Evolutionary conservation across 2,329 filamentous ascomycete genomes (phyloP).

Genomic region (Fusarium foetens): DNA sequence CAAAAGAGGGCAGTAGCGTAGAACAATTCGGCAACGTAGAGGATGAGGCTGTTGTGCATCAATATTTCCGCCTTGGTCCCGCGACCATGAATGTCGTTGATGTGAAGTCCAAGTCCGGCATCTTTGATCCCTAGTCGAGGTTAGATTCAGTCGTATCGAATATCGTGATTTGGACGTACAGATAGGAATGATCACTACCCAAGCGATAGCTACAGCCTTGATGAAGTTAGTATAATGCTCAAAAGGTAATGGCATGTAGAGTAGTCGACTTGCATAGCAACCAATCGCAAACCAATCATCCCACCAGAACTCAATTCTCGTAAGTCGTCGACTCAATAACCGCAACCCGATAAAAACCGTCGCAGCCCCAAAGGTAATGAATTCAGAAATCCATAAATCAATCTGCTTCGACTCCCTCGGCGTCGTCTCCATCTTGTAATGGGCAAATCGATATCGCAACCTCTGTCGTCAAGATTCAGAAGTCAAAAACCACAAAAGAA

Average conservation of each 20-base stretch:
- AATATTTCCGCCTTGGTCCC: constrained; percentile 8
- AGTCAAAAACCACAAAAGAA: neutral
- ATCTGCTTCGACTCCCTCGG: constrained; percentile 26
- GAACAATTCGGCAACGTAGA: constrained; percentile 41
- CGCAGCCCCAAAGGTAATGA: constrained; percentile 27
- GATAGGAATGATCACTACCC: constrained; percentile 28
- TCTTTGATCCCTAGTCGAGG: constrained; percentile 20
- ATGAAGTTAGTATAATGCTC: accelerated
- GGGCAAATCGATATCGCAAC: neutral
- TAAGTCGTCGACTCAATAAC: constrained; percentile 28
- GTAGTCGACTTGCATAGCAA: constrained; percentile 15
- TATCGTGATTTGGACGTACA: neutral
- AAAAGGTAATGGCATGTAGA: accelerated
- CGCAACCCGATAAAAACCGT: constrained; percentile 23
- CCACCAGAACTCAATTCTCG: constrained; percentile 33
- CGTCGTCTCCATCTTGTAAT: constrained; percentile 8
- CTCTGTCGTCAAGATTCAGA: neutral
- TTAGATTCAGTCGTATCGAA: neutral
- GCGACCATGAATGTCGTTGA: constrained; percentile 17
- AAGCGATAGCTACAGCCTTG: constrained; percentile 26
- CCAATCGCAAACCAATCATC: constrained; percentile 35
- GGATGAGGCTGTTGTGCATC: constrained; percentile 12
- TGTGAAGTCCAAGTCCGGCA: constrained; percentile 25
- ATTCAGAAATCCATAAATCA: constrained; percentile 28
- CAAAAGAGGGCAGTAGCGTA: constrained; percentile 45